These are phyloP conservation scores for Liriodendron chinense DNA, from an alignment of 164 flowering plant genomes.

Conservation along the genomic window DNA sequence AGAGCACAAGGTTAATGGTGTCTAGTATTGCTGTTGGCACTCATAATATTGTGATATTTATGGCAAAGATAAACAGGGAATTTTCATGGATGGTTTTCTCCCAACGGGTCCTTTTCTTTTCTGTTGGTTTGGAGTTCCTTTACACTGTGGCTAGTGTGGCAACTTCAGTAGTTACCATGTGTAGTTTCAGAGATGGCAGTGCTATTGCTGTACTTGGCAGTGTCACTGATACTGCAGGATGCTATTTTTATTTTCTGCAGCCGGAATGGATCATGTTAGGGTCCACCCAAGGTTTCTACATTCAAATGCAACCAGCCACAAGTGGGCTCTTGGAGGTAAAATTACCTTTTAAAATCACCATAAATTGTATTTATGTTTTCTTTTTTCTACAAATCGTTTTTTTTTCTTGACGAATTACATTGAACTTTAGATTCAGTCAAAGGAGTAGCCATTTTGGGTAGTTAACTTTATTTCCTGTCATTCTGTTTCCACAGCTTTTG, in stretches of 20 bases:
- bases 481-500: conserved; percentile 62
- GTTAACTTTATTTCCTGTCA: background rate
- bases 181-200: background rate
- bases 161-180: background rate
- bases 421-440: too few species aligned
- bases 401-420: background rate
- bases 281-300: conserved; percentile 96
- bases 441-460: background rate
- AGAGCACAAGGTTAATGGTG: too few species aligned
- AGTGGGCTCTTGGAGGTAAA: conserved; percentile 99
- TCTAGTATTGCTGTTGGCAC: too few species aligned
- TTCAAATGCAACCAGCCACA: conserved; percentile 98
- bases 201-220: background rate
- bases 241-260: conserved; percentile 30
- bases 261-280: conserved; percentile 91
- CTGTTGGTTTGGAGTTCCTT: background rate
- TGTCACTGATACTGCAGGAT: background rate
- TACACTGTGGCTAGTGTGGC: background rate
- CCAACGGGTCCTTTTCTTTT: background rate
- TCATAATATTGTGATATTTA: background rate
- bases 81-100: background rate
- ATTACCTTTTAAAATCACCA: background rate
- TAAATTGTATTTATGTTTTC: background rate
- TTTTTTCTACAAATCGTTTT: background rate
- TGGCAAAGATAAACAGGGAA: background rate